Percentiles rank a stretch among this genome's conserved stretches.
These are phyloP conservation scores for Tolypocladium amazonense DNA, from an alignment of 2,329 filamentous ascomycete genomes.

Conservation along the genomic window DNA sequence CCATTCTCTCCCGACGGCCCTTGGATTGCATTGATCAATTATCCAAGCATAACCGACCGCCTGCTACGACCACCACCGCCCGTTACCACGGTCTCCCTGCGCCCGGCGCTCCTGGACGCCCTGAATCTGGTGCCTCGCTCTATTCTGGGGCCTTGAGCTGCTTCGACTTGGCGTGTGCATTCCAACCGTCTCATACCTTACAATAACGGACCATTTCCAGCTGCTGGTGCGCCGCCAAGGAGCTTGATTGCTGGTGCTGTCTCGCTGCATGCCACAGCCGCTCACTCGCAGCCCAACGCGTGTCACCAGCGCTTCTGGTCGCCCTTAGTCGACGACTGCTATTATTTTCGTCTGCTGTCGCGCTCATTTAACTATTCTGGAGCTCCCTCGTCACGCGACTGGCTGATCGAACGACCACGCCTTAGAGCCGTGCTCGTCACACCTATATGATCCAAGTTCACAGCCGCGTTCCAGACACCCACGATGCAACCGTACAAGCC, in stretches of 20 bases:
- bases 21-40: background rate
- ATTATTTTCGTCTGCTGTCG: background rate
- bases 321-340: background rate
- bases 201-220: background rate
- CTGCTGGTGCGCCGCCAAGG: background rate
- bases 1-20: background rate
- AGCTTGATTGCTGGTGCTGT: background rate
- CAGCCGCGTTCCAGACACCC: background rate
- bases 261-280: background rate
- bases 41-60: background rate
- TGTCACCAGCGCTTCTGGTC: background rate
- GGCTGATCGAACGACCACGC: background rate
- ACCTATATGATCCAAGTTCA: background rate
- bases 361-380: background rate
- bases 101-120: background rate
- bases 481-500: constrained; percentile 2
- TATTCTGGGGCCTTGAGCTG: background rate
- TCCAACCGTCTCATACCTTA: background rate
- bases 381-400: background rate
- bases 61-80: background rate
- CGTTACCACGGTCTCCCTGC: background rate
- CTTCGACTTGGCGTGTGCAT: background rate
- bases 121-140: background rate
- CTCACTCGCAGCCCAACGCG: constrained; percentile 1
- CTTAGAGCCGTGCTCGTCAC: background rate